Percentiles rank a stretch among this genome's conserved stretches.
These are phyloP conservation scores for Citrus sinensis DNA, from an alignment of 345 rosid genomes.

Conservation along the genomic window DVS_A1.0 CM039162.1:6818501-6819000, in stretches of 20 bases:
- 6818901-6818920: too few species aligned
- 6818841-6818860: too few species aligned
- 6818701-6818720: not conserved
- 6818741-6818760: not conserved
- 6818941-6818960: too few species aligned
- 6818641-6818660: not conserved
- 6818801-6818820: too few species aligned
- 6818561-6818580: not conserved
- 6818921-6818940: too few species aligned
- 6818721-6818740: not conserved
- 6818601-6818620: slow-evolving; percentile 5
- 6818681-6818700: not conserved
- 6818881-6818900: too few species aligned
- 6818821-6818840: too few species aligned
- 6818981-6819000: too few species aligned
- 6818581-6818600: not conserved
- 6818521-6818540: not conserved
- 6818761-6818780: not conserved
- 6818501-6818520: too few species aligned
- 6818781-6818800: not conserved
- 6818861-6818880: too few species aligned
- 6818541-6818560: not conserved
- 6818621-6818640: not conserved
- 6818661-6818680: not conserved
- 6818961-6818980: too few species aligned